Base-by-base conservation (phyloP, 164 flowering plant species). In the Pachysandra terminalis region DNA sequence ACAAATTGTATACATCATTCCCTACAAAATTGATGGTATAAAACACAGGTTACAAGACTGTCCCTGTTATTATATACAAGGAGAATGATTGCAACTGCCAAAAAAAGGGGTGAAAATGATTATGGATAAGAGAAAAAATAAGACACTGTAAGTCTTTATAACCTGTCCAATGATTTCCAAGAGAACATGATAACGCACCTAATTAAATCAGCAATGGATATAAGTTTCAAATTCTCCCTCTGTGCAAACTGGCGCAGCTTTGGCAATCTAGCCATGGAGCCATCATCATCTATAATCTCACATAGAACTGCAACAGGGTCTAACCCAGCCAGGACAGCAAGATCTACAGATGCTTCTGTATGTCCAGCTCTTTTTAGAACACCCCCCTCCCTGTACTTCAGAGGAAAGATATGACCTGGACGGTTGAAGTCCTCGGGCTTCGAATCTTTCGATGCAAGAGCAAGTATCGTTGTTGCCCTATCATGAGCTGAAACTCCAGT, bases 321-420 rank as follows among this genome's bases (percentile, higher is more conserved):
- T 32, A 89, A 76, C 25, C 99, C 99, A 75, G 97, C 98, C 64
- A 95, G 76, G 73, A 85, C 56, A 16, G 97, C 76, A 64, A 95
- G 97, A 82, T 92, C 99, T 54, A 89, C 96, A 58, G 99, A 85
- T 67, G 98, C 98, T 84, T 95, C 99, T 19, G 99, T 90, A 65
- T 95, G 98, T 24, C 99, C 98, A 80, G 98, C 98, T 81, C 98
- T 84, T 82, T 95, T 95, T 32, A 95, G 59, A 70, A 95, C 99
- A 70, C 98, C 99, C 21, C 99, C 99, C 57, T 89, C 98, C 59
- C 93, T 81, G 78, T 90, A 95, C 80, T 77, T 92, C 72, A 95
- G 68, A 57, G 99, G 99, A 72, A 92, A 95, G 32, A 95, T 90
- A 72, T 95, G 99, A 23, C 98, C 98, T 0, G 99, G 98, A n/a